Evolutionary conservation across 1,284 basidiomycete species (phyloP).

Genomic region (Cutaneotrichosporon curvatum): DNA sequence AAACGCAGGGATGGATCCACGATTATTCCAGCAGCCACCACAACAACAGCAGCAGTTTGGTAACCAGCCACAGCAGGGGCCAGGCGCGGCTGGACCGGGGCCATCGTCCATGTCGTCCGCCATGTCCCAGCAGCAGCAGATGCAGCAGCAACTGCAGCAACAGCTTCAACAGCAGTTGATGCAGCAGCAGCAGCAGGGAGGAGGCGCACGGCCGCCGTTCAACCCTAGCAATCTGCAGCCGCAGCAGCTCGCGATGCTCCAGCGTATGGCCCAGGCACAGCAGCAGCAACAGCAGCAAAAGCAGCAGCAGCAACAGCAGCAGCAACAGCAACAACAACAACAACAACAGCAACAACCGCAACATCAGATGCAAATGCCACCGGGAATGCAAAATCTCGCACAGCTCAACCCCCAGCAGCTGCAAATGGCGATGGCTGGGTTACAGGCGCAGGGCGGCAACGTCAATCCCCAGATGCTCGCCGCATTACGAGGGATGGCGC

Average conservation of each 20-base stretch:
- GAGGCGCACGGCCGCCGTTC: constrained; percentile 9
- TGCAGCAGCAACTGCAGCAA: constrained; percentile 11
- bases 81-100: constrained; percentile 4
- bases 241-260: constrained; percentile 25
- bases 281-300: constrained; percentile 3
- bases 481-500: constrained; percentile 12
- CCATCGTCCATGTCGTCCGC: background rate
- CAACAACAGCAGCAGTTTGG: constrained; percentile 17
- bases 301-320: constrained; percentile 1
- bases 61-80: constrained; percentile 26
- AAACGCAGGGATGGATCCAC: constrained; percentile 17
- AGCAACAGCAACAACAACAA: constrained; percentile 25
- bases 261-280: constrained; percentile 20
- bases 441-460: constrained; percentile 12
- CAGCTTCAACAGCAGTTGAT: constrained; percentile 11
- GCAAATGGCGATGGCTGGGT: constrained; percentile 26
- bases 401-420: constrained; percentile 27
- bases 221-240: constrained; percentile 21
- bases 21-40: constrained; percentile 21
- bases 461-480: constrained; percentile 17
- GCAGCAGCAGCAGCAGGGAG: constrained; percentile 1
- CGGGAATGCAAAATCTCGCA: background rate
- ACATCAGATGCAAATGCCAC: background rate
- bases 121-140: constrained; percentile 17
- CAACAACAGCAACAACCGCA: constrained; percentile 12